Conservation (phyloP, 306 rosid genomes). For the Inga laurina region DNA sequence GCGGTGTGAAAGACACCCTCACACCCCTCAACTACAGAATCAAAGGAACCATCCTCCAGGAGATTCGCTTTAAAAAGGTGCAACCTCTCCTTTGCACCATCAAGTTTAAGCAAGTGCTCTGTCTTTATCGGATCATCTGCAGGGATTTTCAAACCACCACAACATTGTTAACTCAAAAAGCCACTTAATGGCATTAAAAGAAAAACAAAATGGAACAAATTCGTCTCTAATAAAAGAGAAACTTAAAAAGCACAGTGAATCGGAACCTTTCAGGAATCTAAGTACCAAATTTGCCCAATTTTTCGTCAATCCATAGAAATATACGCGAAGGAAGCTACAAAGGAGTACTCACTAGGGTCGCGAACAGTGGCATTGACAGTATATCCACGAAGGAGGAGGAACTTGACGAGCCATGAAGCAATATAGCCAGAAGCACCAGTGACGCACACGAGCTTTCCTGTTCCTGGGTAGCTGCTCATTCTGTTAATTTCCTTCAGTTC, state of each 20-base stretch:
- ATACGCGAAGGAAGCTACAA: not conserved
- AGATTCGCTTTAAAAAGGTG: not conserved
- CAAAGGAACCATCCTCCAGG: constrained; percentile 16
- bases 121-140: constrained; percentile 12
- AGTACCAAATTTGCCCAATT: too few species aligned
- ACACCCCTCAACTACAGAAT: constrained; percentile 6
- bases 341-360: constrained; percentile 17
- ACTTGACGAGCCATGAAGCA: constrained; percentile 58
- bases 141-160: not conserved
- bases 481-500: not conserved
- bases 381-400: constrained; percentile 44
- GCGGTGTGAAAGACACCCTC: constrained; percentile 20
- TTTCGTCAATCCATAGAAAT: not conserved
- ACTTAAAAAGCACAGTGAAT: not conserved
- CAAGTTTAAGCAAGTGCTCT: constrained; percentile 16
- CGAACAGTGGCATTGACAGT: too few species aligned
- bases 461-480: not conserved
- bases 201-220: not conserved
- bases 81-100: constrained; percentile 19
- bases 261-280: too few species aligned
- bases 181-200: not conserved
- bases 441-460: not conserved
- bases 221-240: too few species aligned
- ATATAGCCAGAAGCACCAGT: constrained; percentile 25
- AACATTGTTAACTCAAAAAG: not conserved